Conservation (phyloP, 2,329 filamentous ascomycete species). For the Colletotrichum cuscutae region DNA sequence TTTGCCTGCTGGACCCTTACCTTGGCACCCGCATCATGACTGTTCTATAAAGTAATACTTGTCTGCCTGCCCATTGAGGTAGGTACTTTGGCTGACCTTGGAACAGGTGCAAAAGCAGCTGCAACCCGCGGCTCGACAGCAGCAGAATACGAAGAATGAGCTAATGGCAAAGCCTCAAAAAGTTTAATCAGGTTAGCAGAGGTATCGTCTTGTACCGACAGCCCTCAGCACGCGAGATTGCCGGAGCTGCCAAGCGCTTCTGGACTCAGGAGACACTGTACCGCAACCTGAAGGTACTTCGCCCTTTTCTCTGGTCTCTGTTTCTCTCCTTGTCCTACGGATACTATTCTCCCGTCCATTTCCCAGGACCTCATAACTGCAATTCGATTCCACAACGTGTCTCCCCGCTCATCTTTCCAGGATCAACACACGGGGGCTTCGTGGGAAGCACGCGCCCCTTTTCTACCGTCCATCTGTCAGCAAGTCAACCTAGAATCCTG, state of each 20-base stretch:
- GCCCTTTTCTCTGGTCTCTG: neutral
- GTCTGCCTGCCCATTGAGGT: neutral
- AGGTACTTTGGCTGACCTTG: constrained; percentile 10
- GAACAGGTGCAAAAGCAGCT: constrained; percentile 10
- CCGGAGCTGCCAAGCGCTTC: constrained; percentile 30
- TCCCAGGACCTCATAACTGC: neutral
- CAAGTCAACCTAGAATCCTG: neutral
- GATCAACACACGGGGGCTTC: neutral
- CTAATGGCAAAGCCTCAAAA: constrained; percentile 20
- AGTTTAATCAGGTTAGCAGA: constrained; percentile 4
- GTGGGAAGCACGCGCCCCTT: neutral
- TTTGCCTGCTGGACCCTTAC: no score
- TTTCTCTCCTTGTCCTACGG: neutral
- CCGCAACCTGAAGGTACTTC: constrained; percentile 23
- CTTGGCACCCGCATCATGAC: neutral
- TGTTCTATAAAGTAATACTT: neutral
- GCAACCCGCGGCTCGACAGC: constrained; percentile 10
- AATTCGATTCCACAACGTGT: constrained; percentile 19
- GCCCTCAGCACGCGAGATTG: constrained; percentile 29
- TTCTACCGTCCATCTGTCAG: neutral
- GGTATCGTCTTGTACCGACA: constrained; percentile 12
- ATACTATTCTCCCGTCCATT: neutral
- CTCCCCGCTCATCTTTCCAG: neutral
- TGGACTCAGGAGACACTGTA: constrained; percentile 33
- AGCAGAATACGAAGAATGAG: constrained; percentile 16